Evolutionary conservation across 2,329 filamentous ascomycete species (phyloP).

Genomic region (Gnomoniopsis sp.): DNA sequence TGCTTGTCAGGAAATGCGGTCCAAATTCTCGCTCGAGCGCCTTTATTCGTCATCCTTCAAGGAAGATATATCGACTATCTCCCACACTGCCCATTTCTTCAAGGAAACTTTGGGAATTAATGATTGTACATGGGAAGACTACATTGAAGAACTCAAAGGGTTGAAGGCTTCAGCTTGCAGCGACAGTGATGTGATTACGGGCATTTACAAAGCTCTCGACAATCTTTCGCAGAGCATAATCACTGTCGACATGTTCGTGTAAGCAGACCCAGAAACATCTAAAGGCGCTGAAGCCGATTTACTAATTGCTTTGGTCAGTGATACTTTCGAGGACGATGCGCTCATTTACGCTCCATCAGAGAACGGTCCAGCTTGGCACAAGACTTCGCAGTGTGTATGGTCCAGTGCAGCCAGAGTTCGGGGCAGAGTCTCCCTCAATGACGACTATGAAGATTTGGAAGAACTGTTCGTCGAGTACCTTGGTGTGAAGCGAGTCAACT

Average conservation of each 20-base stretch:
- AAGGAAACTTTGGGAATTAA: conserved; percentile 5
- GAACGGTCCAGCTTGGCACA: conserved; percentile 1
- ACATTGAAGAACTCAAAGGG: conserved; percentile 7
- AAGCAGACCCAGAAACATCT: not conserved
- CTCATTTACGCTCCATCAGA: conserved; percentile 14
- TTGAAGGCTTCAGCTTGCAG: not conserved
- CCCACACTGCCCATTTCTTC: conserved; percentile 9
- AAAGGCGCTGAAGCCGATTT: too few species aligned
- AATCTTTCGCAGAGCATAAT: not conserved
- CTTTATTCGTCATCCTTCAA: not conserved
- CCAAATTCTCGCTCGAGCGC: not conserved
- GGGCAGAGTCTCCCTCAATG: conserved; percentile 11
- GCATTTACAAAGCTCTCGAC: conserved; percentile 11
- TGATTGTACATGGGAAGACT: conserved; percentile 4
- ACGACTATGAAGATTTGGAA: conserved; percentile 12
- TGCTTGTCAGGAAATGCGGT: conserved; percentile 1
- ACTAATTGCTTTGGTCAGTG: not conserved
- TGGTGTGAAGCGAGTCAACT: conserved; percentile 26
- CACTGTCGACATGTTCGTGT: not conserved
- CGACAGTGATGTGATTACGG: not conserved
- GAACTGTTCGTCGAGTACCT: conserved; percentile 22
- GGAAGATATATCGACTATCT: not conserved
- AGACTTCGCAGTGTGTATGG: conserved; percentile 14
- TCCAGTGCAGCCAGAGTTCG: conserved; percentile 11
- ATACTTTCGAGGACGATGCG: conserved; percentile 1